phyloP scores from a whole-genome alignment of 495 filamentous ascomycete genomes.

The Aspergillus panamensis region DNA sequence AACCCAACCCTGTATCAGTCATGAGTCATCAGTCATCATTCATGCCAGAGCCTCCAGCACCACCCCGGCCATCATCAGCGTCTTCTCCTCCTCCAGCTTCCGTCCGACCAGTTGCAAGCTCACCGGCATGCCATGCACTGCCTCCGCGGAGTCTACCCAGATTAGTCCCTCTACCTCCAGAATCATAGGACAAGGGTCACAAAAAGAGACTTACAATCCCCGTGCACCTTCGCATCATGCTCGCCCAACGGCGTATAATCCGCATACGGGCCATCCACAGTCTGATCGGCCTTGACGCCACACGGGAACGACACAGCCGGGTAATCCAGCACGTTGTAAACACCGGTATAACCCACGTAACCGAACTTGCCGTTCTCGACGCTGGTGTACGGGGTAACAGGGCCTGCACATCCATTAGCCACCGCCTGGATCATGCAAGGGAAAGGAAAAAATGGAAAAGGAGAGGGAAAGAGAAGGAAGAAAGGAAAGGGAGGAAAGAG shows the following conservation, averaged over 20 bases:
- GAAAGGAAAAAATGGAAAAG: not conserved
- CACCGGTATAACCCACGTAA: constrained; percentile 13
- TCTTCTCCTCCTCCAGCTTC: constrained; percentile 8
- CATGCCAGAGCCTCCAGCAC: constrained; percentile 7
- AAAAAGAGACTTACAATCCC: constrained; percentile 1
- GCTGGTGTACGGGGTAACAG: constrained; percentile 5
- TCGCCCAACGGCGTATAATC: constrained; percentile 6
- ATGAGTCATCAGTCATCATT: not conserved
- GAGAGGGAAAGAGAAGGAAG: not conserved
- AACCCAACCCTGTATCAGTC: not conserved
- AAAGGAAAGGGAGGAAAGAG: not conserved
- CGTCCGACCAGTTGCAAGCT: constrained; percentile 12
- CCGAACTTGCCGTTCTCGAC: constrained; percentile 14
- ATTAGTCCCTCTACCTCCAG: not conserved
- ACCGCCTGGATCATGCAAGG: too few species aligned
- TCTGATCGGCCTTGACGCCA: constrained; percentile 7
- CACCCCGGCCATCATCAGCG: constrained; percentile 4
- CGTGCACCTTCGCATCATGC: constrained; percentile 1
- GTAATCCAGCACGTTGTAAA: constrained; percentile 13
- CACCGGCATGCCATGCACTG: constrained; percentile 9
- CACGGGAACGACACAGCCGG: constrained; percentile 14
- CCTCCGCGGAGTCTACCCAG: constrained; percentile 5
- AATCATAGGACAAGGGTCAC: not conserved
- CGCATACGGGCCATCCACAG: not conserved
- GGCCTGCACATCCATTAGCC: not conserved